Evolutionary conservation across 2,329 filamentous ascomycete genomes (phyloP).

Genomic region (Fusarium succisae): DNA sequence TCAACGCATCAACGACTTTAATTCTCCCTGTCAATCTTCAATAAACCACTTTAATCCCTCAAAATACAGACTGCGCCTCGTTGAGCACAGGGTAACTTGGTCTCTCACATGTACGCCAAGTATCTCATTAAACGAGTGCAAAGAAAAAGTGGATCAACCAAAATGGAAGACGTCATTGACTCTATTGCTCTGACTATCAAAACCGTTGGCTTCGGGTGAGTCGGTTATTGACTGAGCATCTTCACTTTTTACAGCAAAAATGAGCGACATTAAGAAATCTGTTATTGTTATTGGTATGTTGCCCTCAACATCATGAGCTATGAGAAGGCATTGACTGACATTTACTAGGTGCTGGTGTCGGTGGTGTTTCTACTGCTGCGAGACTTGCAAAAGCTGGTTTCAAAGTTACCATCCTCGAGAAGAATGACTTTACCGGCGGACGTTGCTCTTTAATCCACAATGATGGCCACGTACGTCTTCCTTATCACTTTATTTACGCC

Average conservation of each 20-base stretch:
- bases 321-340: neutral
- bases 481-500: accelerated
- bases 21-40: neutral
- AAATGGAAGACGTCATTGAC: slow-evolving; percentile 37
- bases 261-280: slow-evolving; percentile 34
- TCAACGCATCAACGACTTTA: neutral
- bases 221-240: neutral
- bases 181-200: slow-evolving; percentile 15
- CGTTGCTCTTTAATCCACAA: slow-evolving; percentile 73
- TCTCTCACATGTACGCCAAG: slow-evolving; percentile 2
- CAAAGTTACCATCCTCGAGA: slow-evolving; percentile 79
- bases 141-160: slow-evolving; percentile 11
- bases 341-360: slow-evolving; percentile 70
- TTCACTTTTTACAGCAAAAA: slow-evolving; percentile 7
- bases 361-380: slow-evolving; percentile 76
- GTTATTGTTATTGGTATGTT: slow-evolving; percentile 43
- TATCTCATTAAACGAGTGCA: slow-evolving; percentile 3
- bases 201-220: slow-evolving; percentile 4
- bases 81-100: neutral
- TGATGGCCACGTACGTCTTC: slow-evolving; percentile 54
- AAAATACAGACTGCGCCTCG: neutral
- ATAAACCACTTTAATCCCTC: neutral
- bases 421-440: slow-evolving; percentile 77
- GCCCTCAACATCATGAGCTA: accelerated
- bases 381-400: slow-evolving; percentile 76